Conservation (phyloP, 139 green algal genomes). For the Ostreobium quekettii region DNA sequence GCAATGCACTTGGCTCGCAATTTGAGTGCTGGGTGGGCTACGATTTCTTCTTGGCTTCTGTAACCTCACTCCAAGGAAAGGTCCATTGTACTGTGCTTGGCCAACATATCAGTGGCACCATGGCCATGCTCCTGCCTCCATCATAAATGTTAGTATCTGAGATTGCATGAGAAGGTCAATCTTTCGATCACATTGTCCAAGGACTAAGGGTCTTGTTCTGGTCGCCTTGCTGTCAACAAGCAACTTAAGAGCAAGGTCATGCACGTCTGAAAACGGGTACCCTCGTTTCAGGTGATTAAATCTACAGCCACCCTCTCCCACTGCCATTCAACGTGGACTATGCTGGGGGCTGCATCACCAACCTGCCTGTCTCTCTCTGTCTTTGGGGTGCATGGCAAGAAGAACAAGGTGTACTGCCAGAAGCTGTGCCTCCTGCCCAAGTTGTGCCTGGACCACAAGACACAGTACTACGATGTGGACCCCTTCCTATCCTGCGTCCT, state of each 20-base stretch:
- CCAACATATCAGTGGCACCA: no score
- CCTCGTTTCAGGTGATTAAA: conserved; percentile 80
- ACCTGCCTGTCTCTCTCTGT: conserved; percentile 70
- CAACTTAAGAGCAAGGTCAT: no score
- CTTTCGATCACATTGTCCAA: no score
- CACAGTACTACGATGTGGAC: conserved; percentile 98
- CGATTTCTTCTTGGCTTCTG: neutral
- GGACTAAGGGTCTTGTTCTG: no score
- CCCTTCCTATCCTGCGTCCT: conserved; percentile 99
- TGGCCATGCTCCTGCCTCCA: neutral
- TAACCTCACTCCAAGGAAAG: neutral
- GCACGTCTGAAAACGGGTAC: no score
- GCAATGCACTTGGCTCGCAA: neutral
- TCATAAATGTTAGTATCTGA: neutral
- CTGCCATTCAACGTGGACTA: conserved; percentile 31
- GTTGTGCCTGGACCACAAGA: conserved; percentile 99
- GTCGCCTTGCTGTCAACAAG: no score
- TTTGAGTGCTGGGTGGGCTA: neutral
- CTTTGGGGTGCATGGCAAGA: conserved; percentile 60
- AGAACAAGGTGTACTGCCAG: conserved; percentile 81
- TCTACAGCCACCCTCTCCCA: conserved; percentile 68
- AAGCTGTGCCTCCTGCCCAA: conserved; percentile 98
- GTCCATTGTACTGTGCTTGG: no score
- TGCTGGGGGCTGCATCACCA: conserved; percentile 41
- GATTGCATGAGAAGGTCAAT: neutral